Conservation (phyloP, 2,329 filamentous ascomycete species). For the Orbilia oligospora region DNA sequence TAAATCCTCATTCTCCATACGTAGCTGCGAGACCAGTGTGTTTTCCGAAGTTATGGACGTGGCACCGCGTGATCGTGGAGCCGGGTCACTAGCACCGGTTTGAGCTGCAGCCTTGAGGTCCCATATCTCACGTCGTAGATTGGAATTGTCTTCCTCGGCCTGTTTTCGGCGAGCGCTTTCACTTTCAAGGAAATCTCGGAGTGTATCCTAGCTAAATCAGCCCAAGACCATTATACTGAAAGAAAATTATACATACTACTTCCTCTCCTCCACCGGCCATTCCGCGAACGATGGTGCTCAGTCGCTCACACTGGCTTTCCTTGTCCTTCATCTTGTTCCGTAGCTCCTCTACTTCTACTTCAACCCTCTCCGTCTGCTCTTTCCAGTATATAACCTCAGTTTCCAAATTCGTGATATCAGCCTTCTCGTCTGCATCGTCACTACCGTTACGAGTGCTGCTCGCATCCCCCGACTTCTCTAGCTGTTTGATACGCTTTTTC, state of each 20-base stretch:
- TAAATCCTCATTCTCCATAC: conserved; percentile 92
- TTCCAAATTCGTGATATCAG: conserved; percentile 74
- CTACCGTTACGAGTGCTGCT: conserved; percentile 70
- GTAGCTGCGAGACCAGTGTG: conserved; percentile 72
- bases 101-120: conserved; percentile 72
- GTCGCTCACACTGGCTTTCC: conserved; percentile 69
- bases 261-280: conserved; percentile 69
- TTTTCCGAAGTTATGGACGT: conserved; percentile 42
- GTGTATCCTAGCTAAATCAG: conserved; percentile 75
- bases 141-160: conserved; percentile 88
- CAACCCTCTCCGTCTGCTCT: conserved; percentile 87
- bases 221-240: conserved; percentile 40
- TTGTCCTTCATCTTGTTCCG: conserved; percentile 76
- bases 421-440: conserved; percentile 73
- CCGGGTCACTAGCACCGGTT: conserved; percentile 31
- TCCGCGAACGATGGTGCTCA: conserved; percentile 66
- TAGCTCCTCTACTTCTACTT: conserved; percentile 85
- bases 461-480: conserved; percentile 82
- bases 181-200: conserved; percentile 93
- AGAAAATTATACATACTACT: conserved; percentile 62
- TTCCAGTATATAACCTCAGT: conserved; percentile 88
- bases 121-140: conserved; percentile 85
- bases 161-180: conserved; percentile 91
- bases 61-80: conserved; percentile 42
- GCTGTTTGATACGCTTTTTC: conserved; percentile 83